Evolutionary conservation across 75 land plant genomes (phyloP).

Genomic region (Pinus tabuliformis): DNA sequence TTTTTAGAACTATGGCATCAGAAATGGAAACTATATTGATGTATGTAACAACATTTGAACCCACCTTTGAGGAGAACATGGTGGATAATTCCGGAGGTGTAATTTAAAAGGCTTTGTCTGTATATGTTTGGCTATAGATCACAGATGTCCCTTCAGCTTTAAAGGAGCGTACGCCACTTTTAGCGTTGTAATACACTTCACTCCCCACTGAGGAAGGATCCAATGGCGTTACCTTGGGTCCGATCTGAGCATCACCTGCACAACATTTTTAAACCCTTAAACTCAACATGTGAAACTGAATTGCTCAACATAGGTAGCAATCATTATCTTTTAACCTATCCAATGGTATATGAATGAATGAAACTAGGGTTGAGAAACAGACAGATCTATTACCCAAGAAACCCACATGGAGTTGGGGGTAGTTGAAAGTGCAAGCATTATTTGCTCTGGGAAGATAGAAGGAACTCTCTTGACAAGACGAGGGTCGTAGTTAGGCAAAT

Average conservation of each 20-base stretch:
- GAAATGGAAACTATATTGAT: no score
- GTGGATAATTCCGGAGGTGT: conserved; percentile 95
- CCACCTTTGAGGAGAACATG: conserved; percentile 82
- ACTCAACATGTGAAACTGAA: no score
- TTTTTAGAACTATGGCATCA: no score
- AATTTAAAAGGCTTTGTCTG: conserved; percentile 76
- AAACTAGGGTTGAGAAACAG: no score
- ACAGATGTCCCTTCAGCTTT: conserved; percentile 43
- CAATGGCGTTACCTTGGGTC: conserved; percentile 55
- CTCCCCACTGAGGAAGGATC: conserved; percentile 76
- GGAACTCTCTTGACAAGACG: conserved; percentile 62
- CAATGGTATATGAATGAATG: no score
- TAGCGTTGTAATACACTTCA: conserved; percentile 76
- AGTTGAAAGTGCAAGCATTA: conserved; percentile 62
- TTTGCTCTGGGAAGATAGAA: conserved; percentile 79
- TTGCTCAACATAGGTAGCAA: no score
- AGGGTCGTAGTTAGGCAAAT: conserved; percentile 67
- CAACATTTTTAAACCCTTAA: no score
- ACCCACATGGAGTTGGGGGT: conserved; percentile 76
- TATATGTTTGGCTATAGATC: conserved; percentile 83
- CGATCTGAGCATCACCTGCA: conserved; percentile 86
- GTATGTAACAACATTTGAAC: no score
- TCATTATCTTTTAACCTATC: no score
- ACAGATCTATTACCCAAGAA: conserved; percentile 4
- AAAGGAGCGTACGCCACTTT: conserved; percentile 43